Evolutionary conservation across 169 alveolate genomes (phyloP), one percentile per base, ranked within the genome.

Genomic region (Plasmodium gaboni): DNA sequence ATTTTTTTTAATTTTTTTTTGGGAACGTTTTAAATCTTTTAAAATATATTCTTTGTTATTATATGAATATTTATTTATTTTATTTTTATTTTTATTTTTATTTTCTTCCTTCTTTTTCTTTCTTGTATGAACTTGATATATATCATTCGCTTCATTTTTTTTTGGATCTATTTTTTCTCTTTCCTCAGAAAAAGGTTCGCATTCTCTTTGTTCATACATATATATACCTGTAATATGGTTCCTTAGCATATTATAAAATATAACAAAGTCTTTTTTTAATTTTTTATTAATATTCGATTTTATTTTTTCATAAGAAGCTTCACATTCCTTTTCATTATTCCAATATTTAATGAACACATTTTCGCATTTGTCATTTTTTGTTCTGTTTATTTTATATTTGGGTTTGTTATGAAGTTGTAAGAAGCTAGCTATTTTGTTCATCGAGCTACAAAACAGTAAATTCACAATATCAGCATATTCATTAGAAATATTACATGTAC

Each of bases 301-400:
- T 51, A 74, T 76, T 42, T 68, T 64, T 32, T 53, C 46, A 19
- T 63, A 50, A 76, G 65, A 61, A 44, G 8, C 9, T 7, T 61
- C 51, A n/a, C 59, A 64, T 0, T 53, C 8, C n/a, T 64, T 55
- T 50, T 76, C 89, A 44, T 76, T 38, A 42, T 76, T 76, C 89
- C 89, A 76, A n/a, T 42, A 69, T 42, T 76, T 59, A 7, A 76
- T 76, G 8, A 76, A 76, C 22, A 76, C 38, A 17, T 76, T 76
- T 63, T 9, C 78, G 42, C 10, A 50, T 10, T 51, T 53, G 48
- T 48, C 74, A 44, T 55, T 64, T 76, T 64, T 51, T n/a, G 15
- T 50, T 12, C 6, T 17, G 8, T n/a, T 2, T 12, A 24, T 76
- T 55, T 48, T 53, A 2, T 55, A 42, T 10, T 38, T 15, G 6